Conservation (phyloP, 352 stramenopile species). For the Halophytophthora polymorphica region DNA sequence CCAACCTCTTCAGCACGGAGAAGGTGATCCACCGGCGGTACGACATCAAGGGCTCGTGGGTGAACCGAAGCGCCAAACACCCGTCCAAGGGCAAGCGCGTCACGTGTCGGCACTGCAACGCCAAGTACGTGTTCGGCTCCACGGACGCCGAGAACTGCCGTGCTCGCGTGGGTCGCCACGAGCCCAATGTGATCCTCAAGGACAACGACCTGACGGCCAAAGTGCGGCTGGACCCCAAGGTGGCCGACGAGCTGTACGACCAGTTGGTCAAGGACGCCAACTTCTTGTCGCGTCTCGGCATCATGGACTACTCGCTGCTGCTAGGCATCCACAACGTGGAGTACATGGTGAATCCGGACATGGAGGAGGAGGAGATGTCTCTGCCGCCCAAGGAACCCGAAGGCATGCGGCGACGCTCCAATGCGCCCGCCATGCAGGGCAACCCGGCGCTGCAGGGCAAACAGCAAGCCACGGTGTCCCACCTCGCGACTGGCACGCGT, state of each 20-base stretch:
- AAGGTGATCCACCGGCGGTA: conserved; percentile 85
- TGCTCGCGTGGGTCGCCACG: conserved; percentile 72
- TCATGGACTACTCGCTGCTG: conserved; percentile 92
- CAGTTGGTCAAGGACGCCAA: conserved; percentile 85
- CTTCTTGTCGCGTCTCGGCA: conserved; percentile 79
- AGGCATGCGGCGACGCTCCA: conserved; percentile 25
- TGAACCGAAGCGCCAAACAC: conserved; percentile 86
- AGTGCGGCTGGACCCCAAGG: conserved; percentile 68
- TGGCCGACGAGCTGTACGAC: conserved; percentile 80
- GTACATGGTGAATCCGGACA: conserved; percentile 82
- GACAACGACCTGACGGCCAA: conserved; percentile 86
- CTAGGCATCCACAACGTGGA: conserved; percentile 88
- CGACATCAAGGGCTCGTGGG: conserved; percentile 88
- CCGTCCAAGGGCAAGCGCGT: conserved; percentile 83
- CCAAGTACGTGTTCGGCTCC: conserved; percentile 83
- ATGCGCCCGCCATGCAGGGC: conserved; percentile 11
- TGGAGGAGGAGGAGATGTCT: conserved; percentile 40
- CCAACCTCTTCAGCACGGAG: conserved; percentile 82
- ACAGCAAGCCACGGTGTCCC: conserved; percentile 36
- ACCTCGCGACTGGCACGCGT: conserved; percentile 63
- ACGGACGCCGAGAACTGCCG: conserved; percentile 78
- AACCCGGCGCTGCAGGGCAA: conserved; percentile 25
- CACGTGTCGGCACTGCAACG: conserved; percentile 85
- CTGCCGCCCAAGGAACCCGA: conserved; percentile 27
- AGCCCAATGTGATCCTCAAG: conserved; percentile 86